Evolutionary conservation across 202 grass and related monocot genomes (phyloP).

Genomic region (Setaria italica): DNA sequence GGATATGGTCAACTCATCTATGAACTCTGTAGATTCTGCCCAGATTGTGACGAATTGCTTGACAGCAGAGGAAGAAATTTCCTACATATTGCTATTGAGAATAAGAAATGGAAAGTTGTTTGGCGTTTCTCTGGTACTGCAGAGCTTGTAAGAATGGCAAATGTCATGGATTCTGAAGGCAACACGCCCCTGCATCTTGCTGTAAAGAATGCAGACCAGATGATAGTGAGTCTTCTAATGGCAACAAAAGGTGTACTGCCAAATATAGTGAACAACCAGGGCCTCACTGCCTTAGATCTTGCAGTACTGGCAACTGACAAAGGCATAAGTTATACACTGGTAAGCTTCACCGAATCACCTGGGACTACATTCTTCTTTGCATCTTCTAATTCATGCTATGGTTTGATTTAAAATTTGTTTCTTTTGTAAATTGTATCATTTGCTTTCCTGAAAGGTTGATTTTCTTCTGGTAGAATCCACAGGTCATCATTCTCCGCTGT

Average conservation of each 20-base stretch:
- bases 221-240: conserved; percentile 61
- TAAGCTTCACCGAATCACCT: conserved; percentile 41
- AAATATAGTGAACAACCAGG: conserved; percentile 60
- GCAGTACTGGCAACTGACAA: conserved; percentile 54
- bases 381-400: conserved; percentile 8
- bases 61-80: conserved; percentile 73
- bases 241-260: conserved; percentile 45
- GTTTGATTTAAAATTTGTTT: neutral
- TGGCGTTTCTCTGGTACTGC: conserved; percentile 45
- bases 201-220: conserved; percentile 54
- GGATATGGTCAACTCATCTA: conserved; percentile 44
- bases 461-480: conserved; percentile 57
- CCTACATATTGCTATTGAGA: conserved; percentile 64
- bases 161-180: conserved; percentile 63
- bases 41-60: conserved; percentile 61
- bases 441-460: conserved; percentile 59
- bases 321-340: conserved; percentile 57
- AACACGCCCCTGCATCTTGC: conserved; percentile 74
- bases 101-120: conserved; percentile 53
- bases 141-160: conserved; percentile 57
- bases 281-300: conserved; percentile 64
- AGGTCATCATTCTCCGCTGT: conserved; percentile 53
- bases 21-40: conserved; percentile 54
- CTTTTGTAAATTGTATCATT: neutral
- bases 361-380: conserved; percentile 13